phyloP scores from a whole-genome alignment of 441 rosid species.

The Breynia disticha region DNA sequence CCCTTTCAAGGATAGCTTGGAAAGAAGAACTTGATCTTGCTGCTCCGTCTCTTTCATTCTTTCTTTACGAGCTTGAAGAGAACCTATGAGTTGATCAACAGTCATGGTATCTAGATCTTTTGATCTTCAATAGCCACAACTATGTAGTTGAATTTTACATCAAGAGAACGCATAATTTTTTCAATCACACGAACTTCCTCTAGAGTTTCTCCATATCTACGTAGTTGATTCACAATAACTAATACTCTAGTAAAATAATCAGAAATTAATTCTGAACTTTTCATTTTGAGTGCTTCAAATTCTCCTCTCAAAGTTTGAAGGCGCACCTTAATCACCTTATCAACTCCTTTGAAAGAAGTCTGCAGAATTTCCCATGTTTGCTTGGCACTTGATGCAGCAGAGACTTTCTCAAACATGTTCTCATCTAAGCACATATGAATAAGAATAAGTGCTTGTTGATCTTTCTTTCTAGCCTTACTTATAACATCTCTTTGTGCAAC shows the following conservation, averaged over 20 bases:
- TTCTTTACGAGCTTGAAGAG: constrained; percentile 9
- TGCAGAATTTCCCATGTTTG: constrained; percentile 3
- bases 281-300: constrained; percentile 5
- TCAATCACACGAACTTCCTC: constrained; percentile 8
- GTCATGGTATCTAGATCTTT: constrained; percentile 5
- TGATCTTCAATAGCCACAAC: constrained; percentile 4
- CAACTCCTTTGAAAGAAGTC: background rate
- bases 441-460: constrained; percentile 1
- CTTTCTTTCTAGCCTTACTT: background rate
- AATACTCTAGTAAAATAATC: constrained; percentile 1
- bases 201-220: constrained; percentile 2
- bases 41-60: background rate
- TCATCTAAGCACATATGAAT: constrained; percentile 7
- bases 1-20: background rate
- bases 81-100: background rate
- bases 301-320: constrained; percentile 11
- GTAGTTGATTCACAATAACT: constrained; percentile 5
- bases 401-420: constrained; percentile 1
- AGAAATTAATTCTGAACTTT: constrained; percentile 5
- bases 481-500: background rate
- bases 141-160: constrained; percentile 5
- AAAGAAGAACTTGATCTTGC: background rate
- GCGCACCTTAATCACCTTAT: constrained; percentile 3
- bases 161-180: constrained; percentile 3
- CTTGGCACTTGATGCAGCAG: background rate